Base-by-base conservation (phyloP, 2,329 filamentous ascomycete genomes). In the Chaetomium sp. region DNA sequence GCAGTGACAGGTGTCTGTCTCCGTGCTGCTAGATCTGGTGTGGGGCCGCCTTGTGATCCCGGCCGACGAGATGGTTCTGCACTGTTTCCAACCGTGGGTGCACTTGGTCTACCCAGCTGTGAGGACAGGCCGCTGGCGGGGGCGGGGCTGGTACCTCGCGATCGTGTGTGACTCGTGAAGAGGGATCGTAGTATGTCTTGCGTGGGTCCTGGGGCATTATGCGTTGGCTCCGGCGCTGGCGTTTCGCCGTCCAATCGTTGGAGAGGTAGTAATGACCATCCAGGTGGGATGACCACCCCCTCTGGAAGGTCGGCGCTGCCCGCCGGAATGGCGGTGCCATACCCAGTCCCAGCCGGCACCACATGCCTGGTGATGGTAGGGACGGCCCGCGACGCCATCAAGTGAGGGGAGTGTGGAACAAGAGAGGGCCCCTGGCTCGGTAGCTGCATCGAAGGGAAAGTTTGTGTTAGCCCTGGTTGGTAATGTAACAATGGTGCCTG, bases 261-360 rank as follows among this genome's bases (percentile, higher is more conserved):
- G 2, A 87, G 72, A 32, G 84, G 84, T 46, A 86, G 70, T 41
- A 87, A 69, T 27, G 81, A 80, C 84, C 84, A 87, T 5, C 84
- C 84, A 34, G 78, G 75, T 2, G 84, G 84, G 19, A 87, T 76
- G 5, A 79, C 75, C n/a, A 87, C 75, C 5, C 84, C 84, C 53
- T 82, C 78, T 0, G 84, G 84, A 7, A 87, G 72, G 6, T 85
- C 81, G 19, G 79, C 68, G 62, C 81, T 84, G 14, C 82, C 82
- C 3, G 82, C 73, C 4, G 81, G 80, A 51, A 86, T 84, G 1
- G 79, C 72, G 11, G 74, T 68, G 8, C 76, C 69, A 43, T 76
- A 74, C 1, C 73, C 66, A 11, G 74, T 63, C 9, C 72, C 72
- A 32, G 19, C 19, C 19, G 19, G 19, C 19, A 27, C 19, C 19